Conservation (phyloP, 1,139 yeast genomes). For the Kodamaea plutei region DNA sequence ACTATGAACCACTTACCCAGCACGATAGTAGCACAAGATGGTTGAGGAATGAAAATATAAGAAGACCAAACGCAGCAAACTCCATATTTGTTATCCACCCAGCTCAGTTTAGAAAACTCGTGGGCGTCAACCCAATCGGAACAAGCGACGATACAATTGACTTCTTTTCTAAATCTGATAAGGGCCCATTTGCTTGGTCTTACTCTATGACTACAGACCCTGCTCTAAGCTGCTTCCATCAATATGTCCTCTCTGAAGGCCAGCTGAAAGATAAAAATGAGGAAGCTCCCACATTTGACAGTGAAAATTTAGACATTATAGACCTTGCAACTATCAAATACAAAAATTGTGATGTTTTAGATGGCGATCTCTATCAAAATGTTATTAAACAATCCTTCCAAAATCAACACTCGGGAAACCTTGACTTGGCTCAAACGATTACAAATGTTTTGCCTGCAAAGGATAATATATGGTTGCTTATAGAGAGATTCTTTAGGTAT, state of each 20-base stretch:
- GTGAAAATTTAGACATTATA: conserved; percentile 6
- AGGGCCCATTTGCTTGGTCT: conserved; percentile 6
- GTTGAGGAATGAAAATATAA: too few species aligned
- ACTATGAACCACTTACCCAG: too few species aligned
- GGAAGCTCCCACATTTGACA: conserved; percentile 2
- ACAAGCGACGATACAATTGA: conserved; percentile 6
- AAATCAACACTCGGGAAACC: conserved; percentile 1
- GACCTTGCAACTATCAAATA: conserved; percentile 8
- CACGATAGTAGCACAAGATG: too few species aligned
- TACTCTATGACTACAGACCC: conserved; percentile 8
- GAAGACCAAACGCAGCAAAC: too few species aligned
- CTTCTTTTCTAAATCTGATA: conserved; percentile 3
- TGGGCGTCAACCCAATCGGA: conserved; percentile 8
- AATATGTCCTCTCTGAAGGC: conserved; percentile 7
- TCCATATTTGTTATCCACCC: not conserved
- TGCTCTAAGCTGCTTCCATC: conserved; percentile 6
- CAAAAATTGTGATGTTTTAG: conserved; percentile 1
- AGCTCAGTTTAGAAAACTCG: not conserved
- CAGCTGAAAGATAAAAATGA: conserved; percentile 3
- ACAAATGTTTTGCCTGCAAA: conserved; percentile 12
- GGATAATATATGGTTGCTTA: conserved; percentile 15
- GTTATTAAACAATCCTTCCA: conserved; percentile 8
- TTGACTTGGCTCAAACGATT: conserved; percentile 6
- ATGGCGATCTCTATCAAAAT: conserved; percentile 1
- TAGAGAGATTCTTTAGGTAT: conserved; percentile 16